A percentile compares a stretch with the other conserved stretches of the same genome.
Conservation (phyloP, 2,329 filamentous ascomycete genomes). For the Aspergillus sp. region DNA sequence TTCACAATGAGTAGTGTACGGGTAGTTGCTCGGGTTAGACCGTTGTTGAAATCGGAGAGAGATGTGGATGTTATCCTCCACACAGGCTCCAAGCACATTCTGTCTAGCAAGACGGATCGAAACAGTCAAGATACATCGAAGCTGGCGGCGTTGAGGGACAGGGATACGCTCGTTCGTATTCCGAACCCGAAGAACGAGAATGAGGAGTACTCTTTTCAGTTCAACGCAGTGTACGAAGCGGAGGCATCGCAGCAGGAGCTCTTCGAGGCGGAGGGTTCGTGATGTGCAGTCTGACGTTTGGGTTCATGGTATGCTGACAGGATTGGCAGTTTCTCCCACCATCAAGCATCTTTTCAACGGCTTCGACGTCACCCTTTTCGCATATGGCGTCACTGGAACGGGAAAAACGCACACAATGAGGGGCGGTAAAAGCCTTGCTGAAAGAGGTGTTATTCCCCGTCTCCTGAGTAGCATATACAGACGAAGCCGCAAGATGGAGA, state of each 20-base stretch:
- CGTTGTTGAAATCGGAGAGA: conserved; percentile 79
- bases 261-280: conserved; percentile 82
- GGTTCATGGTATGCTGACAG: conserved; percentile 18
- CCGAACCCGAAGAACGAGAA: conserved; percentile 90
- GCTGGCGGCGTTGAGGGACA: conserved; percentile 47
- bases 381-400: conserved; percentile 89
- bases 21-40: conserved; percentile 87
- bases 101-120: conserved; percentile 25
- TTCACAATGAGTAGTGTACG: conserved; percentile 58
- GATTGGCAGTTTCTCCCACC: conserved; percentile 73
- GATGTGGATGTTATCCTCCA: conserved; percentile 86
- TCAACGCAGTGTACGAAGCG: conserved; percentile 88
- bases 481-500: conserved; percentile 78
- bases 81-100: conserved; percentile 48
- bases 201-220: conserved; percentile 91
- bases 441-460: conserved; percentile 83
- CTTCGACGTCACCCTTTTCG: conserved; percentile 84
- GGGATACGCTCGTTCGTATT: conserved; percentile 73
- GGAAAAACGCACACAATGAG: conserved; percentile 97
- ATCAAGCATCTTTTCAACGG: conserved; percentile 86
- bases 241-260: conserved; percentile 78
- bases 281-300: neutral
- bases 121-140: conserved; percentile 25
- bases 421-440: conserved; percentile 79
- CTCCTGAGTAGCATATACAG: conserved; percentile 84